phyloP scores from a whole-genome alignment of 2,329 filamentous ascomycete species.

The Clarireedia paspali region DNA sequence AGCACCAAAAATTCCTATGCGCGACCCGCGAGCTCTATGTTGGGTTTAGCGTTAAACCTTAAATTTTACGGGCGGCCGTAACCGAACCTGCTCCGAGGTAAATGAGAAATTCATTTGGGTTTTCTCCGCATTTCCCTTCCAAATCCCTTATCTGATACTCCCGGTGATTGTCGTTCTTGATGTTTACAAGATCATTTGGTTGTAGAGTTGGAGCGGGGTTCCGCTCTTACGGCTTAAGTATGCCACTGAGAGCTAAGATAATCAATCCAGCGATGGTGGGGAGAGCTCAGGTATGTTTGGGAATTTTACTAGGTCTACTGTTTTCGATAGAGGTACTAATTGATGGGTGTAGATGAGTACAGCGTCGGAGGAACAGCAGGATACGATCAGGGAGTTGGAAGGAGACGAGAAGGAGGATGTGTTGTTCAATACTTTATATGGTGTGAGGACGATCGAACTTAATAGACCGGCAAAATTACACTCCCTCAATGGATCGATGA shows the following conservation, averaged over 20 bases:
- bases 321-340: constrained; percentile 7
- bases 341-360: constrained; percentile 31
- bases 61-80: constrained; percentile 7
- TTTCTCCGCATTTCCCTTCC: constrained; percentile 12
- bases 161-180: constrained; percentile 32
- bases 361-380: neutral
- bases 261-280: constrained; percentile 48
- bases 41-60: constrained; percentile 18
- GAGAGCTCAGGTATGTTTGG: constrained; percentile 41
- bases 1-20: constrained; percentile 18
- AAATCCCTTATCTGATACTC: constrained; percentile 6
- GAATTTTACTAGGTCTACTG: constrained; percentile 13
- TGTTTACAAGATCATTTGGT: constrained; percentile 50
- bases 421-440: constrained; percentile 81
- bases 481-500: constrained; percentile 90
- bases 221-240: constrained; percentile 39
- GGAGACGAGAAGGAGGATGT: constrained; percentile 76
- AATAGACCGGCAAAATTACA: constrained; percentile 92
- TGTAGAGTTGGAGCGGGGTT: constrained; percentile 46
- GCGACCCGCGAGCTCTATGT: constrained; percentile 10
- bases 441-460: constrained; percentile 84
- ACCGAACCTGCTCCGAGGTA: constrained; percentile 11
- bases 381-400: neutral
- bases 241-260: constrained; percentile 78
- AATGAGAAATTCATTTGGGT: constrained; percentile 1